Conservation (phyloP, 1,139 yeast species). For the Suhomyces maxii region DNA sequence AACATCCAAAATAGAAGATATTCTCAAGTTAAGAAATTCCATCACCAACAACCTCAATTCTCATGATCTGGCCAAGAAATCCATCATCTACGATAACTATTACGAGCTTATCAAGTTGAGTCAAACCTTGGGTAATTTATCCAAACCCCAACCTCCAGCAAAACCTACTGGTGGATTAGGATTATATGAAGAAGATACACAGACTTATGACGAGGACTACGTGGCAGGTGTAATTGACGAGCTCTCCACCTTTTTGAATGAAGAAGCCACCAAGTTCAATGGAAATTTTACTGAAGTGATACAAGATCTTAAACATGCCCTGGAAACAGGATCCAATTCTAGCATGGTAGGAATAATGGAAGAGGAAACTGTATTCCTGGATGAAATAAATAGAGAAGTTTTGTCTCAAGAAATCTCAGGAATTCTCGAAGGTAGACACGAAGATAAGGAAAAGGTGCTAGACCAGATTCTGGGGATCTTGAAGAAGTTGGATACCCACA, state of each 20-base stretch:
- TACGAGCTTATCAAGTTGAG: slow-evolving; percentile 46
- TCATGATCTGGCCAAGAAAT: slow-evolving; percentile 44
- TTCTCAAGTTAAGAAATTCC: slow-evolving; percentile 36
- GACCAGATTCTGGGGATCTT: slow-evolving; percentile 18
- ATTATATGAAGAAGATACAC: slow-evolving; percentile 7
- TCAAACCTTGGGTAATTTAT: slow-evolving; percentile 33
- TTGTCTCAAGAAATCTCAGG: slow-evolving; percentile 22
- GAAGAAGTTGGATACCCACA: slow-evolving; percentile 16
- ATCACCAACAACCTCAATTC: slow-evolving; percentile 35
- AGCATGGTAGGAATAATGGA: slow-evolving; percentile 23
- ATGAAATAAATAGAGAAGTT: slow-evolving; percentile 15
- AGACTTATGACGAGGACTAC: slow-evolving; percentile 11
- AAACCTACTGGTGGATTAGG: slow-evolving; percentile 10
- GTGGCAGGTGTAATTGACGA: slow-evolving; percentile 31
- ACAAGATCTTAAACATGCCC: slow-evolving; percentile 18
- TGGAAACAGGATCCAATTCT: slow-evolving; percentile 21
- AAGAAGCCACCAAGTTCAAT: slow-evolving; percentile 22
- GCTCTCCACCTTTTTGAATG: slow-evolving; percentile 26
- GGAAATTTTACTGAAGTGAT: slow-evolving; percentile 33
- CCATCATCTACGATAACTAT: slow-evolving; percentile 50
- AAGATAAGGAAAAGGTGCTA: slow-evolving; percentile 7
- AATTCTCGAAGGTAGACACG: slow-evolving; percentile 11
- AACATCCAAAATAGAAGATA: slow-evolving; percentile 29
- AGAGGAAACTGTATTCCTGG: slow-evolving; percentile 9
- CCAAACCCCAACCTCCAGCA: slow-evolving; percentile 19